A percentile compares a stretch with the other conserved stretches of the same genome.
These are phyloP conservation scores for Avena sativa DNA, from an alignment of 176 grass and related monocot species.

Conservation along the genomic window DNA sequence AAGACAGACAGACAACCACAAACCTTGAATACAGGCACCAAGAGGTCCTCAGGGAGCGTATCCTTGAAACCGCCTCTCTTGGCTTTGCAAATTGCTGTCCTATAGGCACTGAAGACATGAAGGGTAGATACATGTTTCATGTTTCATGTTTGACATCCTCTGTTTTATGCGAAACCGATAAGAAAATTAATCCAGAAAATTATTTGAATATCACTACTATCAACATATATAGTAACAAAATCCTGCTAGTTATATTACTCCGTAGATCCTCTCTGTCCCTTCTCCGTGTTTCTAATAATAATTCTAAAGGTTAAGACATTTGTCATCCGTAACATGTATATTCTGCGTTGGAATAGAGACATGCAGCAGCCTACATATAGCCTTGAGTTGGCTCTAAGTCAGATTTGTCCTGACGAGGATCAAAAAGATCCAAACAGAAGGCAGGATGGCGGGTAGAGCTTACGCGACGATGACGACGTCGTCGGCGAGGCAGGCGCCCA, in stretches of 20 bases:
- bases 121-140: constrained; percentile 24
- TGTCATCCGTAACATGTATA: not conserved
- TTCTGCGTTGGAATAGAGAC: not conserved
- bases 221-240: not conserved
- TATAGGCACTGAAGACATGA: constrained; percentile 73
- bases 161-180: not conserved
- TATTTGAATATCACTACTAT: not conserved
- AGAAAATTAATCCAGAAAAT: not conserved
- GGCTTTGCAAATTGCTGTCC: constrained; percentile 94
- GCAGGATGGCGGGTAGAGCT: constrained; percentile 15
- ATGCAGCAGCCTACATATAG: not conserved
- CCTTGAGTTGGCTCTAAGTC: not conserved
- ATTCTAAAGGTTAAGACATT: not conserved
- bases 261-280: not conserved
- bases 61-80: constrained; percentile 91
- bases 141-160: not conserved
- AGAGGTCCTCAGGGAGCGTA: constrained; percentile 79
- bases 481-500: constrained; percentile 66
- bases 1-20: not conserved
- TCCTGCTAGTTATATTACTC: not conserved
- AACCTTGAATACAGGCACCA: constrained; percentile 87
- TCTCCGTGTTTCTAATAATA: constrained; percentile 4
- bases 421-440: not conserved
- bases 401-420: constrained; percentile 19
- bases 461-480: constrained; percentile 98